Conservation (phyloP, 2,329 filamentous ascomycete species). For the Penicillium polonicum region DNA sequence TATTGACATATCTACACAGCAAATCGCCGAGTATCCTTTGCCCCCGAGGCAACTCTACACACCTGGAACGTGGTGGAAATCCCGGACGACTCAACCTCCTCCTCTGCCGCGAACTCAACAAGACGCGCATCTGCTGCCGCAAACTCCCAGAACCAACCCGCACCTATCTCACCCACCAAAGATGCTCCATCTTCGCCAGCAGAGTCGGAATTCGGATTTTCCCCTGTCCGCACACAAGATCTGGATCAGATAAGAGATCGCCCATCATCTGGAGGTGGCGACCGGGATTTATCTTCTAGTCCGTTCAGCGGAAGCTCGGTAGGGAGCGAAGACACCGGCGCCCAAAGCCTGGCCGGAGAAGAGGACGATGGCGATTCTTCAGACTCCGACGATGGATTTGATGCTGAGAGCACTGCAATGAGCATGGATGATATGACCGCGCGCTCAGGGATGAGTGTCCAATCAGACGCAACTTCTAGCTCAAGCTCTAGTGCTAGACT, state of each 20-base stretch:
- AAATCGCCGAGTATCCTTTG: conserved; percentile 92
- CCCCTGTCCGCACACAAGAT: conserved; percentile 65
- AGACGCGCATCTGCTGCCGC: conserved; percentile 67
- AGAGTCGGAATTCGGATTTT: conserved; percentile 57
- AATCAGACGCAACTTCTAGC: conserved; percentile 52
- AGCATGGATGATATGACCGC: conserved; percentile 76
- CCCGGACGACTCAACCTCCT: conserved; percentile 79
- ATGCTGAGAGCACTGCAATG: conserved; percentile 74
- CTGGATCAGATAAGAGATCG: conserved; percentile 58
- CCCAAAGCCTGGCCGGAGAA: conserved; percentile 40
- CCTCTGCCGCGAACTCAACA: conserved; percentile 70
- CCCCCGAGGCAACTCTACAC: conserved; percentile 92
- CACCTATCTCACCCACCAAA: conserved; percentile 47
- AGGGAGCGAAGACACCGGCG: conserved; percentile 46
- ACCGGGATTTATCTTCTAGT: conserved; percentile 71
- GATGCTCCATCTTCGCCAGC: conserved; percentile 63
- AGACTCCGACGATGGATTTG: conserved; percentile 49
- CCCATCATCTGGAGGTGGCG: conserved; percentile 31
- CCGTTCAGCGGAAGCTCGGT: conserved; percentile 65
- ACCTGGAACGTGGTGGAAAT: conserved; percentile 95
- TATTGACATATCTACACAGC: conserved; percentile 46
- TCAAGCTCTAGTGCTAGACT: conserved; percentile 70
- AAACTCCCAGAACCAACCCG: conserved; percentile 30
- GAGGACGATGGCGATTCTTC: conserved; percentile 47
- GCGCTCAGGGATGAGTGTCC: conserved; percentile 63